phyloP scores from a whole-genome alignment of 2,329 filamentous ascomycete genomes.

The Nothopassalora personata region DNA sequence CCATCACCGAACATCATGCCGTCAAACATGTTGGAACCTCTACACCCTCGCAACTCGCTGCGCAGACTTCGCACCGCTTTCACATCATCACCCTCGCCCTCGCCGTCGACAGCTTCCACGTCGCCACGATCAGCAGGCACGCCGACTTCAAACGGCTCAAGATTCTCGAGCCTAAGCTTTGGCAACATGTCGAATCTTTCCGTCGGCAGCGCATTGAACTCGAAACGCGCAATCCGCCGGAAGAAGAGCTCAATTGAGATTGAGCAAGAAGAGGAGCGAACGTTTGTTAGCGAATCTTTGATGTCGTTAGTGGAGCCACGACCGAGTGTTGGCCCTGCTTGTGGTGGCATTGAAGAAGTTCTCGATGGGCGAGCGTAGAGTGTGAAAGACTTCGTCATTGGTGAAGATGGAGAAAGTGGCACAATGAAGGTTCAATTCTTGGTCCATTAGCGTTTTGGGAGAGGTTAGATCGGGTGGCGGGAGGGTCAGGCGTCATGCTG shows the following conservation, averaged over 20 bases:
- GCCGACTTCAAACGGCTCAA: slow-evolving; percentile 4
- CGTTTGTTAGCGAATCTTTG: slow-evolving; percentile 19
- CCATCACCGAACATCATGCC: neutral
- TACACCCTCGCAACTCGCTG: slow-evolving; percentile 25
- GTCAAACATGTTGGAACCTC: slow-evolving; percentile 11
- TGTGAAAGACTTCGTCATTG: neutral
- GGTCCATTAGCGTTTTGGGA: slow-evolving; percentile 3
- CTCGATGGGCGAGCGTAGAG: slow-evolving; percentile 21
- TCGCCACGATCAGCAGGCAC: slow-evolving; percentile 16
- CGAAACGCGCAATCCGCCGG: slow-evolving; percentile 20
- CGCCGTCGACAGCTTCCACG: slow-evolving; percentile 10
- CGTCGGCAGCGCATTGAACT: slow-evolving; percentile 1
- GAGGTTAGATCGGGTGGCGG: neutral
- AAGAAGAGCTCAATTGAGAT: slow-evolving; percentile 30
- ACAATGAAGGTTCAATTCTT: neutral
- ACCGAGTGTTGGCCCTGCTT: slow-evolving; percentile 20
- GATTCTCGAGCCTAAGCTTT: slow-evolving; percentile 23
- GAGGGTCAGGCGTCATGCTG: no score
- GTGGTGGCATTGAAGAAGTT: slow-evolving; percentile 32
- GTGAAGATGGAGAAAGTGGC: neutral
- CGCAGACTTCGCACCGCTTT: slow-evolving; percentile 27
- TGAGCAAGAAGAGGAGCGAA: slow-evolving; percentile 30
- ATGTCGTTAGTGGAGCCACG: slow-evolving; percentile 29
- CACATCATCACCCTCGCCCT: slow-evolving; percentile 9
- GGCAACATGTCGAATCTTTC: slow-evolving; percentile 17